These are phyloP conservation scores for Trichosporon coremiiforme DNA, from an alignment of 1,284 basidiomycete species.

Conservation along the genomic window DNA sequence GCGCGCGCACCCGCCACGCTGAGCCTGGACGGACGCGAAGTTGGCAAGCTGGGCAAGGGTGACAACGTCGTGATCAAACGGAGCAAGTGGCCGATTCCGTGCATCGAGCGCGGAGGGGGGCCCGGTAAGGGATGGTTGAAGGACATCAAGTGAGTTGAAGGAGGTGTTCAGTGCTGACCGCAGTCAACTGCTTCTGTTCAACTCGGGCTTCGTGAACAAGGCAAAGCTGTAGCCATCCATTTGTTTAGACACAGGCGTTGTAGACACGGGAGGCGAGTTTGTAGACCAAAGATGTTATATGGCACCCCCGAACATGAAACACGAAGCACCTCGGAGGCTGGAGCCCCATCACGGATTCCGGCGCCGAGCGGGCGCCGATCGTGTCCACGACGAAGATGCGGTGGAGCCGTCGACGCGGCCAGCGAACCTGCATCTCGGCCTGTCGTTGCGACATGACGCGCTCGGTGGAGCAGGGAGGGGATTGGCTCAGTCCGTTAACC, in stretches of 20 bases:
- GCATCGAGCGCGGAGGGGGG: slow-evolving; percentile 81
- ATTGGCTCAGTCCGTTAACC: background rate
- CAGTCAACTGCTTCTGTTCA: slow-evolving; percentile 78
- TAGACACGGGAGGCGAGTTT: too few species aligned
- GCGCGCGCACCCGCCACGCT: slow-evolving; percentile 84
- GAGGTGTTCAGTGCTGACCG: too few species aligned
- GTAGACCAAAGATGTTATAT: too few species aligned
- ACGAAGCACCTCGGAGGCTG: background rate
- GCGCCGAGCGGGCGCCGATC: too few species aligned
- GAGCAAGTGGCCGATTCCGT: slow-evolving; percentile 87
- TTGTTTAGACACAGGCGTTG: too few species aligned
- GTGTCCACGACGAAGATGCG: too few species aligned
- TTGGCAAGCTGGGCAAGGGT: slow-evolving; percentile 74
- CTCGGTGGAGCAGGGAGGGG: background rate
- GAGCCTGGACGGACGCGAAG: slow-evolving; percentile 86
- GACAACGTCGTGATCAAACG: slow-evolving; percentile 82
- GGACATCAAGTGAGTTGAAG: slow-evolving; percentile 75
- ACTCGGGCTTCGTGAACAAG: slow-evolving; percentile 81
- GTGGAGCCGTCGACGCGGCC: too few species aligned
- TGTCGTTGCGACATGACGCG: too few species aligned
- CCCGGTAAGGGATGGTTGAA: slow-evolving; percentile 88
- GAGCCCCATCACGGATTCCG: background rate
- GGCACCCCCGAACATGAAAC: background rate
- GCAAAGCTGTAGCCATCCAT: background rate
- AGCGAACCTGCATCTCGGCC: too few species aligned